Percentiles rank a stretch among this genome's conserved stretches.
Evolutionary conservation across 495 filamentous ascomycete species (phyloP).

Genomic region (Xylaria telfairii): DNA sequence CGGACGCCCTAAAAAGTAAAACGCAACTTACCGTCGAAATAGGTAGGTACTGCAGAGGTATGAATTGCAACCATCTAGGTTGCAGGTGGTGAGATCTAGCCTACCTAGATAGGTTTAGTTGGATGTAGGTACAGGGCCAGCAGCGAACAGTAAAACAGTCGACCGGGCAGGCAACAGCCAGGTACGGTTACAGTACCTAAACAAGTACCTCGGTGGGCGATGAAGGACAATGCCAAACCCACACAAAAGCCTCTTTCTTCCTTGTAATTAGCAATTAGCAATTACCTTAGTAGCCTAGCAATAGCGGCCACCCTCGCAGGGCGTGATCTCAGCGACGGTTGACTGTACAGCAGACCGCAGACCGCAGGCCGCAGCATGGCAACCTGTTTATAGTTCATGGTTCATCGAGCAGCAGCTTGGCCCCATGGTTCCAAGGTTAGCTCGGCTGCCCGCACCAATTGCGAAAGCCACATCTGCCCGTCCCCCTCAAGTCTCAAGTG

Average conservation of each 20-base stretch:
- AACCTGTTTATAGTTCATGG: neutral
- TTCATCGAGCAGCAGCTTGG: slow-evolving; percentile 20
- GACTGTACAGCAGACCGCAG: neutral
- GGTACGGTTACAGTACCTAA: too few relatives aligned
- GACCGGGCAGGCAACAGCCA: too few relatives aligned
- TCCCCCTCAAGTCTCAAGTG: slow-evolving; percentile 9
- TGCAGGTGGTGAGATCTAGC: neutral
- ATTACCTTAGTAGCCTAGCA: too few relatives aligned
- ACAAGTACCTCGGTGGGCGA: too few relatives aligned
- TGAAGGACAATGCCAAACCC: neutral
- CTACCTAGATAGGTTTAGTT: neutral
- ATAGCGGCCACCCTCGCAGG: neutral
- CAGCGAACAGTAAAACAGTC: too few relatives aligned
- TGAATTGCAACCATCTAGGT: neutral
- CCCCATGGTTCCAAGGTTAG: slow-evolving; percentile 14
- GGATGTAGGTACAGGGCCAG: too few relatives aligned
- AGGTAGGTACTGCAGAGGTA: neutral
- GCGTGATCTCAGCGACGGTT: neutral
- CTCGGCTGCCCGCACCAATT: slow-evolving; percentile 26
- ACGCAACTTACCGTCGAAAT: neutral
- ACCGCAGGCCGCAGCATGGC: neutral
- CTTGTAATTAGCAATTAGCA: neutral
- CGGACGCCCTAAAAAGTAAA: too few relatives aligned
- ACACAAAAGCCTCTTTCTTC: neutral
- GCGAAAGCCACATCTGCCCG: slow-evolving; percentile 22